phyloP scores from a whole-genome alignment of 1,284 basidiomycete genomes.

The Moniliella sp. region DNA sequence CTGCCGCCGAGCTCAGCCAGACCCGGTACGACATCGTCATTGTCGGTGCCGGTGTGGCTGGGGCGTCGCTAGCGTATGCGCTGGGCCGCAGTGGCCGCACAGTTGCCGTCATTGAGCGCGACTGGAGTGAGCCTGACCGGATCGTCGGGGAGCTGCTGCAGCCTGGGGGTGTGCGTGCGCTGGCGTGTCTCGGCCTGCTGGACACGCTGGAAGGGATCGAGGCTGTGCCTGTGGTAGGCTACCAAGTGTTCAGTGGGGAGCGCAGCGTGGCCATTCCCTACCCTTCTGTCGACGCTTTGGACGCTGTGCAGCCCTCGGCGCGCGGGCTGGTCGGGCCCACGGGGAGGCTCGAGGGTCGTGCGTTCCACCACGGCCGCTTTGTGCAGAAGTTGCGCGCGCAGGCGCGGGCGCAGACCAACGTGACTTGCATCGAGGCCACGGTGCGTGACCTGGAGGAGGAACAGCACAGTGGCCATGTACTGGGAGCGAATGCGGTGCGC shows the following conservation, averaged over 20 bases:
- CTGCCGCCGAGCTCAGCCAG: too few relatives aligned
- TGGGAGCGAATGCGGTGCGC: constrained; percentile 13
- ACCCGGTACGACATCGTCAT: constrained; percentile 22
- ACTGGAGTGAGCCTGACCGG: constrained; percentile 71
- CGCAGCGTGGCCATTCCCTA: constrained; percentile 63
- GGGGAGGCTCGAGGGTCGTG: constrained; percentile 43
- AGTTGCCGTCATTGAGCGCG: constrained; percentile 40
- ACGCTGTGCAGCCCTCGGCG: background rate
- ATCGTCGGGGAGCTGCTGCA: constrained; percentile 94
- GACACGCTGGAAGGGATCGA: constrained; percentile 62
- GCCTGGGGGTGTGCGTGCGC: constrained; percentile 64
- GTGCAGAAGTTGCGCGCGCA: constrained; percentile 56
- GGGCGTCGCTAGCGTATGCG: constrained; percentile 19
- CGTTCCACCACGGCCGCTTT: constrained; percentile 87
- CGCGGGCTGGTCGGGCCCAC: too few relatives aligned
- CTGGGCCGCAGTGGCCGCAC: constrained; percentile 37
- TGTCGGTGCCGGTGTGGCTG: constrained; percentile 30
- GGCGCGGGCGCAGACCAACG: constrained; percentile 37
- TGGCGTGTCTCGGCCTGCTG: constrained; percentile 53
- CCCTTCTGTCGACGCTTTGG: constrained; percentile 39
- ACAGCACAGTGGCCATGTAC: constrained; percentile 4
- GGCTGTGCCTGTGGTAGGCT: constrained; percentile 62
- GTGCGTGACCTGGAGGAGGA: constrained; percentile 19
- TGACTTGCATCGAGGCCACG: constrained; percentile 17
- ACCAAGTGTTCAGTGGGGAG: constrained; percentile 51